A percentile compares a stretch with the other conserved stretches of the same genome.
phyloP scores from a whole-genome alignment of 139 green algal species.

The Zygnema circumcarinatum region DNA sequence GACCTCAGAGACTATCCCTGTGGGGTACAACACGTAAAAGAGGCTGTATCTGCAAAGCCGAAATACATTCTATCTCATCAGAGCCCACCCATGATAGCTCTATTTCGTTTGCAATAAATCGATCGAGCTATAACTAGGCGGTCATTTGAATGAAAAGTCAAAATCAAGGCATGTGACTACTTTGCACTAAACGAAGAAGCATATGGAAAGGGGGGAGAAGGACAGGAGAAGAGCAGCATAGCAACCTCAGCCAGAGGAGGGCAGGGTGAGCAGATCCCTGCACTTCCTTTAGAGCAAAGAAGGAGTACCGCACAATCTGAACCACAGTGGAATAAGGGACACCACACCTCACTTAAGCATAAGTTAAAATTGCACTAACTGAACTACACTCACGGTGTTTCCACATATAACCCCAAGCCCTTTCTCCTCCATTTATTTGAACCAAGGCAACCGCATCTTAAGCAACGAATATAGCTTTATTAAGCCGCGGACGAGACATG shows the following conservation, averaged over 20 bases:
- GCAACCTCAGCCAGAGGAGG: conserved; percentile 40
- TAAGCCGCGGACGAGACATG: too few species aligned
- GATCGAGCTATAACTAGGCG: neutral
- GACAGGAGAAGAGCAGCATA: neutral
- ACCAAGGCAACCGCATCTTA: neutral
- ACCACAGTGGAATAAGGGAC: neutral
- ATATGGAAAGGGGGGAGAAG: neutral
- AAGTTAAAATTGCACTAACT: neutral
- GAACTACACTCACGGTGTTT: neutral
- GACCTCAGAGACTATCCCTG: conserved; percentile 40
- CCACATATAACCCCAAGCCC: neutral
- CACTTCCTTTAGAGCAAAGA: conserved; percentile 46
- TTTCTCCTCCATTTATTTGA: neutral
- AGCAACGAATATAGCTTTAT: neutral
- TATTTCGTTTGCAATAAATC: neutral
- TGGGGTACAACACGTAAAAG: conserved; percentile 50
- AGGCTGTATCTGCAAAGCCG: conserved; percentile 42
- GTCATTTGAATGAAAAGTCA: neutral
- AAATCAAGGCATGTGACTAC: neutral
- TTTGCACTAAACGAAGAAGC: conserved; percentile 18
- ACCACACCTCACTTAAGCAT: neutral
- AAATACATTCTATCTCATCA: neutral
- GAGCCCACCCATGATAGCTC: too few species aligned
- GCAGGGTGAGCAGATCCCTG: neutral
- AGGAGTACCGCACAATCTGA: conserved; percentile 42